Base-by-base conservation (phyloP, 306 rosid genomes). In the Cicer chorassanicum region DNA sequence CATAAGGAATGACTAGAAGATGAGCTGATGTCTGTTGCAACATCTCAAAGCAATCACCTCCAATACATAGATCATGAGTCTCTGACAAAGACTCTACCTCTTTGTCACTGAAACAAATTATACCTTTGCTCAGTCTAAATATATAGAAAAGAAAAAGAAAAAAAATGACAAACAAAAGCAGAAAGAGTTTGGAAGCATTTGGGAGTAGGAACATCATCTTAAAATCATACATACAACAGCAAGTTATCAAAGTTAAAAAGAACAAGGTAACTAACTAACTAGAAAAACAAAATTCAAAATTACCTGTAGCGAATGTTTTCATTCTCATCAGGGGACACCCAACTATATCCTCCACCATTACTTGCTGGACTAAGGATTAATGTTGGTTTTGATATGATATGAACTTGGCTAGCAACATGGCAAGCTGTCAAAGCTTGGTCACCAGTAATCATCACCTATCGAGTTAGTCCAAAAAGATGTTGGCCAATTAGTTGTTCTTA, bases 361-460 rank as follows among this genome's bases (percentile, higher is more conserved):
- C 65, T 85, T 80, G 68, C 82, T 43, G 84, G 90, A 67, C 89
- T 48, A 68, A 95, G 98, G 84, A 95, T 88, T 68, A 95, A 83
- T 68, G 94, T 81, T 29, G 94, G 92, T 77, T 92, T 95, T 44
- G 99, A 92, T 78, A 92, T 80, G 72, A 95, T 95, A 82, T 95
- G 88, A 77, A 92, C 99, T 90, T 92, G 99, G 77, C 97, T 84
- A 74, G 98, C 96, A 65, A 95, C 99, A 82, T 95, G 98, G 86
- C 99, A 95, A n/a, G 99, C 98, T 36, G 99, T 94, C 86, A 95
- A 77, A 78, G 99, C 97, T 89, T 95, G 99, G 79, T 95, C 99
- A 74, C 99, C 98, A 54, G 99, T 95, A 83, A 95, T 95, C 99
- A 95, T 95, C 80, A 90, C 99, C 99, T 95, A 76, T 56, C 72